Evolutionary conservation across 305 asterid species (phyloP).

Genomic region (Fraxinus sp.): DNA sequence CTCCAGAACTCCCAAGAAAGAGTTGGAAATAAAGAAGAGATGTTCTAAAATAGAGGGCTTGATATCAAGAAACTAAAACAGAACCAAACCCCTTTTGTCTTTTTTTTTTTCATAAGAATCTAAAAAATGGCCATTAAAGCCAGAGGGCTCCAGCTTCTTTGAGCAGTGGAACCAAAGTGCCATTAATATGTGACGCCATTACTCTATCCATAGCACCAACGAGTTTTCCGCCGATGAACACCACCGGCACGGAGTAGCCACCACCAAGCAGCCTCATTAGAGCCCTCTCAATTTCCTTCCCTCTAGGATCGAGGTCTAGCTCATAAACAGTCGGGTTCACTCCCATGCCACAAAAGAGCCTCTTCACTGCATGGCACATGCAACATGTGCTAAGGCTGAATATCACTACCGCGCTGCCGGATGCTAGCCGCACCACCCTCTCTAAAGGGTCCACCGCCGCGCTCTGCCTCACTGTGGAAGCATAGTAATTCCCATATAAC

Average conservation of each 20-base stretch:
- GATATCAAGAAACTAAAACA: background rate
- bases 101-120: too few species aligned
- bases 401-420: slow-evolving; percentile 45
- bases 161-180: slow-evolving; percentile 42
- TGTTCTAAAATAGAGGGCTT: background rate
- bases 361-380: slow-evolving; percentile 52
- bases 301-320: slow-evolving; percentile 41
- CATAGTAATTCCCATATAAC: slow-evolving; percentile 22
- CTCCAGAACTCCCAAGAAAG: background rate
- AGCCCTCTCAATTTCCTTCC: slow-evolving; percentile 42
- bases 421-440: slow-evolving; percentile 40
- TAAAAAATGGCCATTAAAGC: slow-evolving; percentile 28
- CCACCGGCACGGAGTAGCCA: slow-evolving; percentile 41
- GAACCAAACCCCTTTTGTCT: background rate
- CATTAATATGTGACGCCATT: slow-evolving; percentile 47
- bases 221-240: slow-evolving; percentile 45
- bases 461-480: slow-evolving; percentile 13
- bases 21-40: background rate
- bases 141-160: slow-evolving; percentile 54
- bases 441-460: slow-evolving; percentile 34
- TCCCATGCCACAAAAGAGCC: slow-evolving; percentile 45
- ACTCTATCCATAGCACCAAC: slow-evolving; percentile 48
- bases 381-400: slow-evolving; percentile 44
- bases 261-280: slow-evolving; percentile 35
- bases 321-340: slow-evolving; percentile 43